phyloP scores from a whole-genome alignment of 2,329 filamentous ascomycete genomes.

The Microdochium paspali region DNA sequence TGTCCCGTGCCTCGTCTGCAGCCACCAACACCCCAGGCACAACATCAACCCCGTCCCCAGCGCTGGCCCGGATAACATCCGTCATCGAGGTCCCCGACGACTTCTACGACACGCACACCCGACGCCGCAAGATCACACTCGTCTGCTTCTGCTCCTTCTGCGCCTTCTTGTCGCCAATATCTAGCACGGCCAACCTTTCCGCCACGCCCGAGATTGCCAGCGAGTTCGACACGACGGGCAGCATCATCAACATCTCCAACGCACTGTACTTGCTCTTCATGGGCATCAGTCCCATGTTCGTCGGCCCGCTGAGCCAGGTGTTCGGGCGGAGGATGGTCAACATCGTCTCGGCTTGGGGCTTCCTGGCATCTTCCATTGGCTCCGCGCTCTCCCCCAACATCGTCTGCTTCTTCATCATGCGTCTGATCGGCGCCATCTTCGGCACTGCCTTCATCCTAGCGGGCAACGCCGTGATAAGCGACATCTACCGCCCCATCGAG shows the following conservation, averaged over 20 bases:
- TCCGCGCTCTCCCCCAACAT: conserved; percentile 66
- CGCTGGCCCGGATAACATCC: neutral
- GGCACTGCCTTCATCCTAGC: conserved; percentile 67
- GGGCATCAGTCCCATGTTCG: conserved; percentile 61
- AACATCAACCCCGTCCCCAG: neutral
- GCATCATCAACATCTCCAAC: conserved; percentile 65
- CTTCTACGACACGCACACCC: conserved; percentile 56
- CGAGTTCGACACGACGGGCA: conserved; percentile 55
- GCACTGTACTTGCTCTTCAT: conserved; percentile 64
- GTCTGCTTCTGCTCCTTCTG: conserved; percentile 64
- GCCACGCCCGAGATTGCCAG: conserved; percentile 65
- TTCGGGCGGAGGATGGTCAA: conserved; percentile 51
- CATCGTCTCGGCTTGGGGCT: conserved; percentile 50
- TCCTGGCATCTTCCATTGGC: conserved; percentile 61
- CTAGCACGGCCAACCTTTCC: conserved; percentile 62
- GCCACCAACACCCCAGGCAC: neutral
- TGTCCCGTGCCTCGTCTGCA: neutral
- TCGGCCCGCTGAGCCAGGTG: conserved; percentile 61
- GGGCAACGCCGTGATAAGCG: conserved; percentile 58
- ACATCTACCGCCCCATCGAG: conserved; percentile 56
- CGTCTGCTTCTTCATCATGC: conserved; percentile 62
- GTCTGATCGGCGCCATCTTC: conserved; percentile 65
- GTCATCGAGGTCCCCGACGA: conserved; percentile 35
- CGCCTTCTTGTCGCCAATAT: conserved; percentile 66
- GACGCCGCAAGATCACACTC: conserved; percentile 54